These are phyloP conservation scores for Prinsepia uniflora DNA, from an alignment of 306 rosid genomes.

Conservation along the genomic window DNA sequence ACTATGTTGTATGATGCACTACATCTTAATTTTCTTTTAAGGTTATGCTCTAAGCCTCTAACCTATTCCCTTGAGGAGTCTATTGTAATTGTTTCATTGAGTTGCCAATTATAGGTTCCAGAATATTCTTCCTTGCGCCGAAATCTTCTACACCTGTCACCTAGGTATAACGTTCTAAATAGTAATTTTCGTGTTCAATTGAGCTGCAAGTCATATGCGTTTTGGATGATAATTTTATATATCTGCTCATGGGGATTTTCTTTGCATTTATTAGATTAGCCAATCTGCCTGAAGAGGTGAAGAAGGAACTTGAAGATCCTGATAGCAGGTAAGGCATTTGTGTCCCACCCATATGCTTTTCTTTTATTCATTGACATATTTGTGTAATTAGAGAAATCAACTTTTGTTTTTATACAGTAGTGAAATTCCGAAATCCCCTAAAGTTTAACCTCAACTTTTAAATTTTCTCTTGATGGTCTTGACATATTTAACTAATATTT, in stretches of 20 bases:
- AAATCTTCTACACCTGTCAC: conserved; percentile 71
- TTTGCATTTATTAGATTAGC: conserved; percentile 51
- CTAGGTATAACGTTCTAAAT: conserved; percentile 44
- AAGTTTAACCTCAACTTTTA: not conserved
- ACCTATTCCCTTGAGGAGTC: not conserved
- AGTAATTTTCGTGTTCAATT: conserved; percentile 4
- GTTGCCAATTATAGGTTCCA: conserved; percentile 39
- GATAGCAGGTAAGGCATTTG: conserved; percentile 55
- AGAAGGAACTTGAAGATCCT: conserved; percentile 81
- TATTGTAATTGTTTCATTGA: not conserved
- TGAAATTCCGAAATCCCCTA: not conserved
- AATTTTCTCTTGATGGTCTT: not conserved
- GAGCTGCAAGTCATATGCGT: not conserved
- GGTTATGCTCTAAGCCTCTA: too few relatives aligned
- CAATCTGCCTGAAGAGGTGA: conserved; percentile 64
- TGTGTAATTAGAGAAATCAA: not conserved
- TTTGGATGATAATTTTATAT: conserved; percentile 10
- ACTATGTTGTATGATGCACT: not conserved
- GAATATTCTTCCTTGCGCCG: conserved; percentile 64
- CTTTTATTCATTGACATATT: not conserved
- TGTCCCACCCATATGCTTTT: conserved; percentile 5
- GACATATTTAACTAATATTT: not conserved
- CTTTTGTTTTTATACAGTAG: not conserved
- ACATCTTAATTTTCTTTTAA: not conserved
- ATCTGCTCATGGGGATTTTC: conserved; percentile 14